Conservation (phyloP, 305 asterid genomes). For the Fraxinus nigra region DNA sequence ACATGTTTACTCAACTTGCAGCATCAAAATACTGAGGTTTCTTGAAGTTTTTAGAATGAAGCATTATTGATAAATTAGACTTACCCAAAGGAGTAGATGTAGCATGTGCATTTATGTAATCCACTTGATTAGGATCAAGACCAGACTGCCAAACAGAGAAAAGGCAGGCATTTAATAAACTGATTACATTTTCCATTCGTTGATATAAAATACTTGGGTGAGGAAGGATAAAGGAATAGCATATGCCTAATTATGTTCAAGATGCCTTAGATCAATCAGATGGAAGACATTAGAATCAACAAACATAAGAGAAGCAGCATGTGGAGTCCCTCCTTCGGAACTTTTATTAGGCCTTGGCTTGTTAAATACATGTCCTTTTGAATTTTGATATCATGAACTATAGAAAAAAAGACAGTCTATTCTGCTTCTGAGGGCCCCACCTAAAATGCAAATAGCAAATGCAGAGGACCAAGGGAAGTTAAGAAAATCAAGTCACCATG, state of each 20-base stretch:
- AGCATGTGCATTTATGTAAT: slow-evolving; percentile 92
- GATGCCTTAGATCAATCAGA: neutral
- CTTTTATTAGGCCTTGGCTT: neutral
- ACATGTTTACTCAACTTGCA: slow-evolving; percentile 15
- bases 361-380: neutral
- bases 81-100: slow-evolving; percentile 97
- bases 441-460: neutral
- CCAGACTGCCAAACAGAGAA: slow-evolving; percentile 69
- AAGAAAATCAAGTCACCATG: neutral
- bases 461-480: neutral
- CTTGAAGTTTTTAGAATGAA: slow-evolving; percentile 8
- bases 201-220: neutral
- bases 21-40: neutral
- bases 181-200: neutral
- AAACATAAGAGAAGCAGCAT: neutral
- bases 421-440: neutral
- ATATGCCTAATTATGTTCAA: neutral
- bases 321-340: neutral
- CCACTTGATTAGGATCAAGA: slow-evolving; percentile 72
- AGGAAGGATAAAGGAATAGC: neutral
- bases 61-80: slow-evolving; percentile 10
- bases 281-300: neutral
- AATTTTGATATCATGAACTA: neutral
- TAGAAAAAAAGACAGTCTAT: neutral
- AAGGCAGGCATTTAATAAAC: slow-evolving; percentile 10